phyloP scores from a whole-genome alignment of 2,329 filamentous ascomycete genomes.

The Aspergillus tamarii region DNA sequence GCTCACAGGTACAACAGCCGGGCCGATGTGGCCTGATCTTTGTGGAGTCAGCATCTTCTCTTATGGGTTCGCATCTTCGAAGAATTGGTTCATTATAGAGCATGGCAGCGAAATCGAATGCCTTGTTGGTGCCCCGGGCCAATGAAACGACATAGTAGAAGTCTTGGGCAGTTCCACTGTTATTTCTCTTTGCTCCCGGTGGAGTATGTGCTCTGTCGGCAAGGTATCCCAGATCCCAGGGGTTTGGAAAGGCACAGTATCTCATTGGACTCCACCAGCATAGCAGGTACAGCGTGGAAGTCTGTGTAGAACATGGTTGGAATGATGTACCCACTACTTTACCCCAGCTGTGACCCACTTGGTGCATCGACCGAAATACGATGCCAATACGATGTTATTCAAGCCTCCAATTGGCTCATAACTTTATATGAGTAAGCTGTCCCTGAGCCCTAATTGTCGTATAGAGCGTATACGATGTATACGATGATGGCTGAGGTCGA shows the following conservation, averaged over 20 bases:
- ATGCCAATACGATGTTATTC: not conserved
- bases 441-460: not conserved
- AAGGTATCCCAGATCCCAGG: not conserved
- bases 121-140: not conserved
- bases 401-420: not conserved
- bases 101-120: not conserved
- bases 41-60: not conserved
- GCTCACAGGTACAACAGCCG: not conserved
- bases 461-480: not conserved
- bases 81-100: not conserved
- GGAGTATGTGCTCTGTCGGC: not conserved
- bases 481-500: not conserved
- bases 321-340: not conserved
- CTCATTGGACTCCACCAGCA: not conserved
- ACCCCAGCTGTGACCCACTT: constrained; percentile 3
- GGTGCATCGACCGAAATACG: not conserved
- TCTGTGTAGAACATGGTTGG: not conserved
- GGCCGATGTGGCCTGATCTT: constrained; percentile 3
- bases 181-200: not conserved
- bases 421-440: not conserved
- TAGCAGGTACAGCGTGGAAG: not conserved
- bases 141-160: not conserved
- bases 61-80: not conserved
- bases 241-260: not conserved
- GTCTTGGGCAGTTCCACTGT: not conserved